These are phyloP conservation scores for Hortiboletus campestris DNA, from an alignment of 768 basidiomycete species.

Conservation along the genomic window DNA sequence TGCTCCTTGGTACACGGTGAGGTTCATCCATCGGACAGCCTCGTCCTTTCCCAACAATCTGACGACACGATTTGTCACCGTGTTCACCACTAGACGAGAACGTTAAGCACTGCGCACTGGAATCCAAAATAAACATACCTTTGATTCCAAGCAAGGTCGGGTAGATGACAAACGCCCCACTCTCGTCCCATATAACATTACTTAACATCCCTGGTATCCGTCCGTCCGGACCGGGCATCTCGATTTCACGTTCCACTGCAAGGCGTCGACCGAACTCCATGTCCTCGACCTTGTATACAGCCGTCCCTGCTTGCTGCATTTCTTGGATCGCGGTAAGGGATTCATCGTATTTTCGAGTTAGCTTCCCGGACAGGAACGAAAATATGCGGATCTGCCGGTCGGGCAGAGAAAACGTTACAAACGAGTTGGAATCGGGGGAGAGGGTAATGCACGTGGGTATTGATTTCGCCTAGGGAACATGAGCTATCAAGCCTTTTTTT, in stretches of 20 bases:
- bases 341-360: slow-evolving; percentile 94
- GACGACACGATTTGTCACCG: slow-evolving; percentile 88
- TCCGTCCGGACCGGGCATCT: slow-evolving; percentile 75
- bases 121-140: slow-evolving; percentile 47
- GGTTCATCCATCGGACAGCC: slow-evolving; percentile 82
- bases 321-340: slow-evolving; percentile 90
- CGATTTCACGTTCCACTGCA: slow-evolving; percentile 88
- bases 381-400: slow-evolving; percentile 95
- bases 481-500: background rate
- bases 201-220: slow-evolving; percentile 73
- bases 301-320: slow-evolving; percentile 98
- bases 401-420: slow-evolving; percentile 90
- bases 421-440: slow-evolving; percentile 85
- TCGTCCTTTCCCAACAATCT: slow-evolving; percentile 93
- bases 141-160: slow-evolving; percentile 94
- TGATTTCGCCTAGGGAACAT: slow-evolving; percentile 68
- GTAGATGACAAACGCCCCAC: slow-evolving; percentile 91
- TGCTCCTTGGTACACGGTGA: slow-evolving; percentile 90
- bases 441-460: slow-evolving; percentile 89
- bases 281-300: slow-evolving; percentile 88
- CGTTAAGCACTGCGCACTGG: background rate
- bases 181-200: slow-evolving; percentile 97
- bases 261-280: slow-evolving; percentile 99
- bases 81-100: slow-evolving; percentile 75
- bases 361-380: slow-evolving; percentile 84